Evolutionary conservation across 225 moss, liverwort and hornwort species (phyloP), one percentile per base, ranked within the genome.

Genomic region (Straminergon stramineum): DNA sequence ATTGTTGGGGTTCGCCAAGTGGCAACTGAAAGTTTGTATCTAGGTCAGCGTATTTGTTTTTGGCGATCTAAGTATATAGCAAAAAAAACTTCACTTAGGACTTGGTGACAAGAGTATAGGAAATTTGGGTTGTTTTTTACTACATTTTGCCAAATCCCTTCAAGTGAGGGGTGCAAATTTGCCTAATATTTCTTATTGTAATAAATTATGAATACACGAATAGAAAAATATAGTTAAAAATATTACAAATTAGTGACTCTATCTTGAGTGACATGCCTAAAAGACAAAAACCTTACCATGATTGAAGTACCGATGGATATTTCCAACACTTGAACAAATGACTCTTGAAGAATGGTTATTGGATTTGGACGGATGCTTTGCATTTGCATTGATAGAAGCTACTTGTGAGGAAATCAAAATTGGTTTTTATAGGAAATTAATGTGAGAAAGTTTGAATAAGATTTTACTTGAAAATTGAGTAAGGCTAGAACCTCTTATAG

Each of bases 101-200:
- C 10, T 20, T 10, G 4, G 7, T 0, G 1, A 69, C 4, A 43
- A 45, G 28, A 6, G 0, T 48, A 4, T 28, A 30, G 4, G 7
- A 75, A 48, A 75, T 48, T 30, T 18, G 75, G 10, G 0, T 45
- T 11, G 3, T 18, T 11, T 30, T 30, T 30, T 11, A 26, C 3
- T 41, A 71, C 7, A 31, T 51, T 51, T 75, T 7, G 9, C 3
- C 6, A 74, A 43, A 45, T 28, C 17, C 1, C 28, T 45, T 3
- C 0, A 8, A 32, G 8, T 31, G 2, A 52, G 1, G 21, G 8
- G 0, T 34, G 14, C 0, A 0, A 0, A 76, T 52, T 76, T 52
- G 32, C 1, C 0, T 5, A 34, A 5, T 31, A 12, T 75, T 75
- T 13, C 0, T 32, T 76, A 13, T 51, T 21, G 7, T 13, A 51